These are phyloP conservation scores for Cladosporium halotolerans DNA, from an alignment of 2,329 filamentous ascomycete species.

Conservation along the genomic window DNA sequence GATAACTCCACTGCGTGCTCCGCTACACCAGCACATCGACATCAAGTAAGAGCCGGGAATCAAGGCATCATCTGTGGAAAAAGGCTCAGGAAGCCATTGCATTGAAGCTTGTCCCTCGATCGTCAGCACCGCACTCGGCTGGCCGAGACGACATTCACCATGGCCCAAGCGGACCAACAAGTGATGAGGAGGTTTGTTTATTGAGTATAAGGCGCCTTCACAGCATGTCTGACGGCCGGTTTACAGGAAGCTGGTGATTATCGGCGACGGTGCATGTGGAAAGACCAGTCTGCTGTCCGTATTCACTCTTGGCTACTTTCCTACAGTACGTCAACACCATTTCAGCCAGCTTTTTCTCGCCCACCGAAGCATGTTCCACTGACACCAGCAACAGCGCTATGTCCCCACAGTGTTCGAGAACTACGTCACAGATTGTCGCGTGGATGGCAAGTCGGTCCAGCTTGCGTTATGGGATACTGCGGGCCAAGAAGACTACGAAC, in stretches of 20 bases:
- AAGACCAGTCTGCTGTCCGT: slow-evolving; percentile 97
- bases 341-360: background rate
- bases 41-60: background rate
- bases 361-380: slow-evolving; percentile 9
- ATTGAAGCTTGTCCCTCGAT: background rate
- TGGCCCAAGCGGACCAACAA: slow-evolving; percentile 33
- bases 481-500: slow-evolving; percentile 96
- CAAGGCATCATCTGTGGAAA: background rate
- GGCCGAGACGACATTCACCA: slow-evolving; percentile 16
- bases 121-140: slow-evolving; percentile 8
- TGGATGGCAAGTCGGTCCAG: slow-evolving; percentile 98
- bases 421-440: slow-evolving; percentile 97
- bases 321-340: slow-evolving; percentile 68
- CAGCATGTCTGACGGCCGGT: slow-evolving; percentile 14
- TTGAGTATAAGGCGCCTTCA: background rate
- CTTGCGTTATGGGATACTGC: slow-evolving; percentile 99
- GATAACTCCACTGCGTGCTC: too few relatives aligned
- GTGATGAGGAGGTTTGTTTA: slow-evolving; percentile 33
- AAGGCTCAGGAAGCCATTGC: slow-evolving; percentile 3
- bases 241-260: slow-evolving; percentile 86
- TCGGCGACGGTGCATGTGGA: slow-evolving; percentile 93
- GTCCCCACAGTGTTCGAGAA: slow-evolving; percentile 99
- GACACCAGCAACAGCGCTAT: slow-evolving; percentile 27
- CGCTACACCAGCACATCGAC: too few relatives aligned
- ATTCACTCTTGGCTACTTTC: slow-evolving; percentile 96